phyloP scores from a whole-genome alignment of 306 rosid species.

The Luffa aegyptiaca region DNA sequence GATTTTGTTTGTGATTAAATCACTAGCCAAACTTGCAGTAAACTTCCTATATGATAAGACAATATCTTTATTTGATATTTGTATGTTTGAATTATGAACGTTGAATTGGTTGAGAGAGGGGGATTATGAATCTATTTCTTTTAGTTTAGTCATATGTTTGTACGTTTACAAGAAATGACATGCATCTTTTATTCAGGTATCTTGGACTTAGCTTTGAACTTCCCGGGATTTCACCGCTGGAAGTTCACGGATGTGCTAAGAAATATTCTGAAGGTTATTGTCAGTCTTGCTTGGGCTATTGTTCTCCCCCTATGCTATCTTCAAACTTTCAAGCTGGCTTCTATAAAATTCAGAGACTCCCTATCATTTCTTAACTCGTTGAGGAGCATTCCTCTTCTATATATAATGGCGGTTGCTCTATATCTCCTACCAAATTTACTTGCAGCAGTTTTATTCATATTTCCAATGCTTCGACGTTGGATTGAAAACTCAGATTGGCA shows the following conservation, averaged over 20 bases:
- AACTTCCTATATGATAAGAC: not conserved
- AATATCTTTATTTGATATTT: not conserved
- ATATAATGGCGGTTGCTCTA: conserved; percentile 60
- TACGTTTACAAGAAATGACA: not conserved
- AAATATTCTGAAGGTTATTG: conserved; percentile 64
- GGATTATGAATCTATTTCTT: not conserved
- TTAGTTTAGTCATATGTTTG: conserved; percentile 1
- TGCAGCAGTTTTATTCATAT: conserved; percentile 56
- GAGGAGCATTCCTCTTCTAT: conserved; percentile 61
- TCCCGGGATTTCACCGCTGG: conserved; percentile 86
- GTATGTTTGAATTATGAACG: not conserved
- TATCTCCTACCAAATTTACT: conserved; percentile 81
- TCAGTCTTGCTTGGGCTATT: conserved; percentile 73
- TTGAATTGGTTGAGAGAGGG: not conserved
- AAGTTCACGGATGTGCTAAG: conserved; percentile 65
- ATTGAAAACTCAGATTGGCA: conserved; percentile 98
- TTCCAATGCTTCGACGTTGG: conserved; percentile 97
- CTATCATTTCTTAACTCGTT: conserved; percentile 40
- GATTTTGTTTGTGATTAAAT: not conserved
- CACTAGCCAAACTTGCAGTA: not conserved
- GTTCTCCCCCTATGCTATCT: conserved; percentile 62
- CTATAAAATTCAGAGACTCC: conserved; percentile 21
- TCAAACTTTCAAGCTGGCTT: conserved; percentile 36
- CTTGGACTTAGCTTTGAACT: conserved; percentile 71
- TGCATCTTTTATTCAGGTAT: conserved; percentile 39